A percentile compares a stretch with the other conserved stretches of the same genome.
Conservation (phyloP, 768 basidiomycete species). For the Tulasnella sp. region DNA sequence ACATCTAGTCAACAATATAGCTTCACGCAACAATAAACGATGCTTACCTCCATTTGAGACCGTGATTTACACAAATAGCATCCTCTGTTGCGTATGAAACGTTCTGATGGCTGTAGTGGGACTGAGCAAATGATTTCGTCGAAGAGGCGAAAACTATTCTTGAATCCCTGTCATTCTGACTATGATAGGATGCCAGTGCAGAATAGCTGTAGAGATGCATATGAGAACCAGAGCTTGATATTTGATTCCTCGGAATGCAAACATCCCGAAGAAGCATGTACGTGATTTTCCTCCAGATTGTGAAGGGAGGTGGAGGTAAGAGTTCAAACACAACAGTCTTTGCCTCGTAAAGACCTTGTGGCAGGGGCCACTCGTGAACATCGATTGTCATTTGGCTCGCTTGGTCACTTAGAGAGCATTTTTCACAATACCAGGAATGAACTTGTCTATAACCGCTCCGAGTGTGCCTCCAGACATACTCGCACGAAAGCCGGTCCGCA, state of each 20-base stretch:
- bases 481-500: slow-evolving; percentile 38
- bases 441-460: background rate
- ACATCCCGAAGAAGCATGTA: slow-evolving; percentile 1
- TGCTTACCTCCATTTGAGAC: too few species aligned
- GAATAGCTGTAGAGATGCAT: too few species aligned
- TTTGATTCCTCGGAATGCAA: too few species aligned
- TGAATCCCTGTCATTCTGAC: slow-evolving; percentile 26
- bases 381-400: slow-evolving; percentile 23
- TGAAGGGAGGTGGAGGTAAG: background rate
- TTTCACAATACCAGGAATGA: slow-evolving; percentile 22
- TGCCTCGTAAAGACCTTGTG: slow-evolving; percentile 20
- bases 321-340: slow-evolving; percentile 16
- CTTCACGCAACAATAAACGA: too few species aligned
- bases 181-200: too few species aligned
- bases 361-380: slow-evolving; percentile 38
- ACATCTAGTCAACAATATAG: too few species aligned
- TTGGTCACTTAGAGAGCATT: slow-evolving; percentile 21
- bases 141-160: too few species aligned
- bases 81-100: too few species aligned
- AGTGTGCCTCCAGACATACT: slow-evolving; percentile 18
- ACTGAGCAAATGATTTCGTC: too few species aligned
- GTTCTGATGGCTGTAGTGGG: too few species aligned
- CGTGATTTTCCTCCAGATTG: slow-evolving; percentile 5
- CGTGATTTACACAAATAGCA: too few species aligned
- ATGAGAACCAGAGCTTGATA: too few species aligned